Evolutionary conservation across 2,329 filamentous ascomycete species (phyloP), one percentile per base, ranked within the genome.

Genomic region (Arthrinium puccinioides): DNA sequence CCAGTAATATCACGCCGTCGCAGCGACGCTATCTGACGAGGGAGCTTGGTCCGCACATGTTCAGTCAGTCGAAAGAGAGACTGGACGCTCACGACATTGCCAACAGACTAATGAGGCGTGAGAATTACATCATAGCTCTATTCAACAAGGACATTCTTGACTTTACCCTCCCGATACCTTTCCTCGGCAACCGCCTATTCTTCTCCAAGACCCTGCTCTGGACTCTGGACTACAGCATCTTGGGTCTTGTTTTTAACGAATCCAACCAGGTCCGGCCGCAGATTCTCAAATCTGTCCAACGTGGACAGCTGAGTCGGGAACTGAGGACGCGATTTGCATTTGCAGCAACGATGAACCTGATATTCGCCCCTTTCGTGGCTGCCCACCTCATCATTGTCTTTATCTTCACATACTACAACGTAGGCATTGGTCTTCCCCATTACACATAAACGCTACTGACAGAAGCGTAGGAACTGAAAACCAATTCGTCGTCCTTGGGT

Each of bases 81-180:
- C 81, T 98, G 49, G 92, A 96, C 60, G 92, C 92, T 9, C 87
- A 96, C 52, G 92, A 96, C 54, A 97, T 98, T 57, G 92, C 92
- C 6, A 98, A 97, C 55, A 79, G 92, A 21, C 65, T 98, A 31
- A 97, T 98, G 92, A 82, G 92, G 41, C 84, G 87, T 54, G 90
- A 96, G 45, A 98, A 98, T 54, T 98, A 96, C 52, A 76, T 96
- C 44, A 96, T 98, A 51, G 92, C 92, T 5, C 71, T 98, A 52
- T 87, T 97, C 64, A 98, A 98, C 68, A 97, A 98, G 60, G 92
- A 97, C 43, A 78, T 97, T 25, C 63, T 98, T 28, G 82, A 98
- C 54, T 69, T 97, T 31, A 88, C 85, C 0, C 72, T 96, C 3
- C 87, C 87, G 2, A 62, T 98, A 3, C 92, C 92, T 0, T 89